phyloP scores from a whole-genome alignment of 1,284 basidiomycete species.

The Phylloporus sp. region DNA sequence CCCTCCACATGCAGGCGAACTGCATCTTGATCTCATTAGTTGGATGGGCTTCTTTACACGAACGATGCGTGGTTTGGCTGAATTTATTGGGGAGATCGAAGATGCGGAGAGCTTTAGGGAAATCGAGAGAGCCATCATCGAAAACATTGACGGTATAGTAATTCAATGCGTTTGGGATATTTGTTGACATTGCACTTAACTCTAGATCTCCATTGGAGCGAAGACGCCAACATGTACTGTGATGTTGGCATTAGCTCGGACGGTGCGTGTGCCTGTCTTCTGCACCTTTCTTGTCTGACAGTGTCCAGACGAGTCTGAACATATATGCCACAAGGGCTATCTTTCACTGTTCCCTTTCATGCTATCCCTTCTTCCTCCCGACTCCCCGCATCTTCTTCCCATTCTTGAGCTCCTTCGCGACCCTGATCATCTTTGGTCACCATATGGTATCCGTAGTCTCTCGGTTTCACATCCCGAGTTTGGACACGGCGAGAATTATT shows the following conservation, averaged over 20 bases:
- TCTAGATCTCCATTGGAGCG: conserved; percentile 91
- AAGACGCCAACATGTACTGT: conserved; percentile 90
- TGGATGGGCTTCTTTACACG: conserved; percentile 96
- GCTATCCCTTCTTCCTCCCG: conserved; percentile 76
- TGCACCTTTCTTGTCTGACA: conserved; percentile 15
- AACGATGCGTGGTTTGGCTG: conserved; percentile 88
- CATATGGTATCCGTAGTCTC: conserved; percentile 87
- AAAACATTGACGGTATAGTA: conserved; percentile 83
- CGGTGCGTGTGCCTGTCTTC: conserved; percentile 54
- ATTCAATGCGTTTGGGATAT: background rate
- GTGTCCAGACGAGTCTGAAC: conserved; percentile 82
- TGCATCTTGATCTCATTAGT: conserved; percentile 90
- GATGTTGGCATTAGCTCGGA: conserved; percentile 86
- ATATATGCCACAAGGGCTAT: conserved; percentile 92
- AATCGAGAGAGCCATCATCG: conserved; percentile 81
- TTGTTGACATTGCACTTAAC: conserved; percentile 13
- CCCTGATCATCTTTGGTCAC: conserved; percentile 88
- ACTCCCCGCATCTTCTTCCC: conserved; percentile 80
- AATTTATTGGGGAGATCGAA: conserved; percentile 83
- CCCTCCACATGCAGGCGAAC: conserved; percentile 86
- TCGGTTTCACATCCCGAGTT: conserved; percentile 87
- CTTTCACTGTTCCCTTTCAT: conserved; percentile 93
- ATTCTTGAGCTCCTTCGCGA: conserved; percentile 84
- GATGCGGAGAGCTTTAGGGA: conserved; percentile 79
- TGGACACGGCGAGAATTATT: conserved; percentile 93